Evolutionary conservation across 768 basidiomycete genomes (phyloP), one percentile per base, ranked within the genome.

Genomic region (Lactarius psammicola): DNA sequence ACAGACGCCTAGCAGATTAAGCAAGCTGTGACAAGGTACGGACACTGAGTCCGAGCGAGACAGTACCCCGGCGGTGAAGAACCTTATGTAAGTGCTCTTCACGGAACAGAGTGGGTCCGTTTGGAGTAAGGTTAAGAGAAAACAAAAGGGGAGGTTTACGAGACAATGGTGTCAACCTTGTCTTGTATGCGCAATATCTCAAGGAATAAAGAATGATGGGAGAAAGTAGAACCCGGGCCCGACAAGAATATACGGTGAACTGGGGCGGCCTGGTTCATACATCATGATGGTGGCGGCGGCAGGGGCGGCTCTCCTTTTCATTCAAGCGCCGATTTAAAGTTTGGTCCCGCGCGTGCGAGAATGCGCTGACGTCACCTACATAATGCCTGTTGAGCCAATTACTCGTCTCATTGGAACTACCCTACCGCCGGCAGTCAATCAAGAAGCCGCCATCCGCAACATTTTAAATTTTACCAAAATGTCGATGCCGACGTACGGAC

Each of bases 261-360:
- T 26, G 4, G 23, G 46, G 23, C 49, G 26, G 49, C 4, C 23
- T 49, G 13, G 49, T 30, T 55, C 56, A 40, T 53, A 17, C 9
- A 40, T n/a, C 17, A 42, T 28, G 38, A 18, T 53, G 36, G 34
- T 30, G 36, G 38, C 49, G 49, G 49, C 49, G 49, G 49, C 49
- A n/a, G 18, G 4, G 18, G 30, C 44, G 46, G 33, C 30, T 26
- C 34, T 2, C 20, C 17, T 30, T 44, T 23, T 54, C 34, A 18
- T 63, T 69, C 61, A 55, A 40, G 64, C 68, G 68, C 68, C 68
- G 68, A 59, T 30, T 36, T 51, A 56, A 69, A 61, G 56, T 68
- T 68, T 36, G 36, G 31, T 23, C 56, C 56, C 49, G 56, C 40
- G 34, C 28, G 34, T 34, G 58, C 55, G 60, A 59, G 59, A 66